A percentile compares a stretch with the other conserved stretches of the same genome.
Conservation (phyloP, 805 yeast species). For the Wickerhamomyces silvicola region DNA sequence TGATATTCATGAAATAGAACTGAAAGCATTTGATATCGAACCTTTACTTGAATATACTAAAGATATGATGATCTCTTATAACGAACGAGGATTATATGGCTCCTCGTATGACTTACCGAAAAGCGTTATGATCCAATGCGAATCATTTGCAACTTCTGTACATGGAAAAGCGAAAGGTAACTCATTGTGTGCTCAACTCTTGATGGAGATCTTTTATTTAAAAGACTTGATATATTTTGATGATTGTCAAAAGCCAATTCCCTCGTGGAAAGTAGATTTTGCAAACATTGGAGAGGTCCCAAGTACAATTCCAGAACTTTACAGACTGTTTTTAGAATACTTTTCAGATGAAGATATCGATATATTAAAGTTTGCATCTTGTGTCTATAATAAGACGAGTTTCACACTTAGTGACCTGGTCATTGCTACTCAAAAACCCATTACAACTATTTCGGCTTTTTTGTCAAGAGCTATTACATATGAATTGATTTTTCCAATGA, state of each 20-base stretch:
- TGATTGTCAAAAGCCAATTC: constrained; percentile 6
- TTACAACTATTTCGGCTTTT: constrained; percentile 27
- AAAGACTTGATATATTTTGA: background rate
- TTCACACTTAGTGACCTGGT: constrained; percentile 32
- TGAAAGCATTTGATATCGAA: constrained; percentile 11
- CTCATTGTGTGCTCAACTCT: constrained; percentile 10
- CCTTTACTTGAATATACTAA: constrained; percentile 1
- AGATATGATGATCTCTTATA: constrained; percentile 8
- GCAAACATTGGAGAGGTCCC: constrained; percentile 7
- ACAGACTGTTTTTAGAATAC: constrained; percentile 13
- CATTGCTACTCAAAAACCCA: constrained; percentile 29
- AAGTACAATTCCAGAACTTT: constrained; percentile 10
- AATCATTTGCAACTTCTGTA: constrained; percentile 14
- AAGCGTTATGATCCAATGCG: background rate
- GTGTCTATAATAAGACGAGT: constrained; percentile 30
- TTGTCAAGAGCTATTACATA: constrained; percentile 29
- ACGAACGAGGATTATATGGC: background rate
- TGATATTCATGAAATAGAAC: constrained; percentile 13
- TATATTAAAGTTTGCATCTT: constrained; percentile 35
- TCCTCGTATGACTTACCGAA: background rate
- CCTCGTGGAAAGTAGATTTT: constrained; percentile 17
- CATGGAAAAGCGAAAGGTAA: constrained; percentile 19
- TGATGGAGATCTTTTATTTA: constrained; percentile 10
- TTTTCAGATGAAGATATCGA: constrained; percentile 19
- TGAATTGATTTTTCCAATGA: constrained; percentile 31